A percentile compares a stretch with the other conserved stretches of the same genome.
phyloP scores from a whole-genome alignment of 1,284 basidiomycete species.

The Ceratobasidium sp. region DNA sequence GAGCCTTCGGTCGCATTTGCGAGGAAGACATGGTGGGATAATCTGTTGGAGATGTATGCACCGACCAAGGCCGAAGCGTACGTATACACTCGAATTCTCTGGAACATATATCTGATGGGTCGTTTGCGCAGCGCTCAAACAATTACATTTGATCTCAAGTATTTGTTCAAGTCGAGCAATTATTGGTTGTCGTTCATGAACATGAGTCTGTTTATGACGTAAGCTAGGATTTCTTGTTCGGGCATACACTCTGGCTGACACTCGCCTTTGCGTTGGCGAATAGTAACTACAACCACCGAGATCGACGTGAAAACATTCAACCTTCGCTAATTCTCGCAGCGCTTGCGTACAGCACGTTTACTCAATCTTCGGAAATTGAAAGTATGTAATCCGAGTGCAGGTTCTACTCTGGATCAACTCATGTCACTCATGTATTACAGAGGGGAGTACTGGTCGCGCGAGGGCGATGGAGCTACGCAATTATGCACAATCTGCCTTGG shows the following conservation, averaged over 20 bases:
- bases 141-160: constrained; percentile 69
- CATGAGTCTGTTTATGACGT: constrained; percentile 41
- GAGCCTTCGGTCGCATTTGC: constrained; percentile 59
- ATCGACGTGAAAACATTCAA: constrained; percentile 66
- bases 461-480: constrained; percentile 67
- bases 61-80: constrained; percentile 49
- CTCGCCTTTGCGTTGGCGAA: constrained; percentile 58
- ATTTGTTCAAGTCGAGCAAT: constrained; percentile 57
- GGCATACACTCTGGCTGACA: constrained; percentile 23
- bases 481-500: constrained; percentile 73
- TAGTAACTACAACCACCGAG: constrained; percentile 65
- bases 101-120: constrained; percentile 47
- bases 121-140: constrained; percentile 58
- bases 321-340: constrained; percentile 72
- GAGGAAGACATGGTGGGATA: constrained; percentile 82
- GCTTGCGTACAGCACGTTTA: constrained; percentile 73
- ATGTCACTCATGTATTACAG: neutral
- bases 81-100: neutral
- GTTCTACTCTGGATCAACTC: neutral
- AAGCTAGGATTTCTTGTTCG: constrained; percentile 51
- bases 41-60: constrained; percentile 67
- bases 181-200: constrained; percentile 43
- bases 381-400: constrained; percentile 41
- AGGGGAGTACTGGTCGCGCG: constrained; percentile 54
- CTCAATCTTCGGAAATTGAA: constrained; percentile 73